phyloP scores from a whole-genome alignment of 106 monocot genomes.

The Dendrobium chrysotoxum region DNA sequence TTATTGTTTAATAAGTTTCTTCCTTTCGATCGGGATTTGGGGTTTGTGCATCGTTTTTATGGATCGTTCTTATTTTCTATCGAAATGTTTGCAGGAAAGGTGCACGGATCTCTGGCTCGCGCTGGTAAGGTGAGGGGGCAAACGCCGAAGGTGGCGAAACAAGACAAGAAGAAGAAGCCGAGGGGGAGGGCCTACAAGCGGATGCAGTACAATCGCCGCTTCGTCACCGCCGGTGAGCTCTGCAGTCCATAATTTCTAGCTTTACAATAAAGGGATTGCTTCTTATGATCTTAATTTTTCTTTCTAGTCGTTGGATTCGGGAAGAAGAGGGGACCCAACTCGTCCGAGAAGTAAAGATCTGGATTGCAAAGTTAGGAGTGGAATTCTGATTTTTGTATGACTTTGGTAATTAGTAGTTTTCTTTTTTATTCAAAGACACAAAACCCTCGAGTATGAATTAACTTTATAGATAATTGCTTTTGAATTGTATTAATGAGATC shows the following conservation, averaged over 20 bases:
- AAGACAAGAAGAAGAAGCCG: conserved; percentile 65
- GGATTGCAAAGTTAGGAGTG: not conserved
- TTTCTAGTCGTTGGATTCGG: conserved; percentile 11
- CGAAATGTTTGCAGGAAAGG: conserved; percentile 29
- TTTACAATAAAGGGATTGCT: not conserved
- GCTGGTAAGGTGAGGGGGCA: conserved; percentile 47
- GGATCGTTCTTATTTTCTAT: not conserved
- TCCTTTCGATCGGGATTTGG: not conserved
- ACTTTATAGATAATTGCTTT: not conserved
- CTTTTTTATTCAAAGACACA: not conserved
- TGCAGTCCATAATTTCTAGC: not conserved
- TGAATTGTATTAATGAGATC: not conserved
- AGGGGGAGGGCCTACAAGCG: conserved; percentile 51
- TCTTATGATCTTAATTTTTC: not conserved
- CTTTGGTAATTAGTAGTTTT: not conserved
- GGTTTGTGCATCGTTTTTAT: not conserved
- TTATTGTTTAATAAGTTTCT: not conserved
- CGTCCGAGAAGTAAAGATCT: conserved; percentile 10
- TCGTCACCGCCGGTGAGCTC: conserved; percentile 53
- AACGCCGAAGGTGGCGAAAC: conserved; percentile 58
- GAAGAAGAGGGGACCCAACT: conserved; percentile 12
- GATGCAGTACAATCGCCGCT: conserved; percentile 76
- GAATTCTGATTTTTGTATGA: not conserved
- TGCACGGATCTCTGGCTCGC: conserved; percentile 59
- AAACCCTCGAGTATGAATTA: not conserved